Percentiles rank a stretch among this genome's conserved stretches.
Evolutionary conservation across 1,284 basidiomycete species (phyloP).

Genomic region (Sporisorium exsertum): DNA sequence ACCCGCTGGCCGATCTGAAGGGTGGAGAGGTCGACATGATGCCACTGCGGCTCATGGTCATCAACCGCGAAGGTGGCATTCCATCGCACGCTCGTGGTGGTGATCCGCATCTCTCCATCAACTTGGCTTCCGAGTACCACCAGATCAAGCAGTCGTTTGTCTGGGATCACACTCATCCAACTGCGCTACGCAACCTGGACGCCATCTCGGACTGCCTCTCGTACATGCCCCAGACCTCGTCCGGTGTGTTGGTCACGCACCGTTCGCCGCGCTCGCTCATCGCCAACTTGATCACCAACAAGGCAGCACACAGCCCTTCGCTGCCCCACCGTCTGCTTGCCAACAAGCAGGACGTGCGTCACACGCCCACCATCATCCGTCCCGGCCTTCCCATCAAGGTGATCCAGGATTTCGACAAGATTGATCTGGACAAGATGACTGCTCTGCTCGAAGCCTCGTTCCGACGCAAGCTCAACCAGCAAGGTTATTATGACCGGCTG

Average conservation of each 20-base stretch:
- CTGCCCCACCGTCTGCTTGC: conserved; percentile 91
- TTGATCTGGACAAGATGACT: conserved; percentile 84
- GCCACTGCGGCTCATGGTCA: conserved; percentile 92
- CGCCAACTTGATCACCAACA: conserved; percentile 97
- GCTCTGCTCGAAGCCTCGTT: conserved; percentile 88
- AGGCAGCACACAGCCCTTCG: conserved; percentile 93
- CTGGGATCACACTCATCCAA: conserved; percentile 85
- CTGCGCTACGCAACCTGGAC: conserved; percentile 86
- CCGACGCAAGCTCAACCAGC: conserved; percentile 78
- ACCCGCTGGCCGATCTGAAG: conserved; percentile 21
- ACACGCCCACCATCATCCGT: conserved; percentile 93
- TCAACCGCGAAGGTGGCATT: conserved; percentile 95
- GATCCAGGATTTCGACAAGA: conserved; percentile 75
- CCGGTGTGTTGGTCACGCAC: conserved; percentile 96
- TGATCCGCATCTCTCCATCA: conserved; percentile 94
- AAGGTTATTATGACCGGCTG: conserved; percentile 83
- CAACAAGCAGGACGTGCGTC: conserved; percentile 83
- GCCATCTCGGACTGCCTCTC: conserved; percentile 87
- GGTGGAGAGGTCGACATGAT: conserved; percentile 68
- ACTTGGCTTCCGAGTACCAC: conserved; percentile 86
- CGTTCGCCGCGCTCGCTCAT: conserved; percentile 94
- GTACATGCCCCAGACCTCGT: conserved; percentile 92
- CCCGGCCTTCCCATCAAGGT: conserved; percentile 88
- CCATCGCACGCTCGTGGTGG: conserved; percentile 96
- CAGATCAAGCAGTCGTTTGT: conserved; percentile 90